Percentiles rank a stretch among this genome's conserved stretches.
These are phyloP conservation scores for Fraxinus pennsylvanica DNA, from an alignment of 257 asterid genomes.

Conservation along the genomic window DNA sequence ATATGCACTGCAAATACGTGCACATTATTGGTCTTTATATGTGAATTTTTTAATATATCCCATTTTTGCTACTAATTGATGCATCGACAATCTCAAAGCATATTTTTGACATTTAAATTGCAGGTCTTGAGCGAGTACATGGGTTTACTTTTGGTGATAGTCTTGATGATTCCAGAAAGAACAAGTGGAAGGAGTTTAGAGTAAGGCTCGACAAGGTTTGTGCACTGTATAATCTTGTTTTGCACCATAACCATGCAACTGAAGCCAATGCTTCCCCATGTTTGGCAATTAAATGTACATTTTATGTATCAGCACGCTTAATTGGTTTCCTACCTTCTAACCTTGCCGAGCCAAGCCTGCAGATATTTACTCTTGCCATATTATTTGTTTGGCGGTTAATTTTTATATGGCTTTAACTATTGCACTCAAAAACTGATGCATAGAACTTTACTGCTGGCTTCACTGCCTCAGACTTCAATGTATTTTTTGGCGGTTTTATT, in stretches of 20 bases:
- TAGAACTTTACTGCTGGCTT: neutral
- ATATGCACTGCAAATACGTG: neutral
- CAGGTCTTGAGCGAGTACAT: slow-evolving; percentile 83
- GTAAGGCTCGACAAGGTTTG: slow-evolving; percentile 68
- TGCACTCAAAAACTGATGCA: neutral
- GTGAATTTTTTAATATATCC: neutral
- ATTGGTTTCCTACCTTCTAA: neutral
- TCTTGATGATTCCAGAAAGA: slow-evolving; percentile 56
- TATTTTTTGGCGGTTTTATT: neutral
- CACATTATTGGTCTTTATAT: neutral
- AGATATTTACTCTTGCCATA: neutral
- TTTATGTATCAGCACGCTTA: neutral
- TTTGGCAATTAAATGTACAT: neutral
- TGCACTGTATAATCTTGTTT: neutral
- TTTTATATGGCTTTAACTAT: neutral
- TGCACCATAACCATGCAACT: neutral
- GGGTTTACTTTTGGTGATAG: slow-evolving; percentile 95
- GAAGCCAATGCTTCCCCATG: slow-evolving; percentile 5
- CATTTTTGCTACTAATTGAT: neutral
- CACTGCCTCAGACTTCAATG: neutral
- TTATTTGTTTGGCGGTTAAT: neutral
- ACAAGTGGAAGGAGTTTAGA: slow-evolving; percentile 80
- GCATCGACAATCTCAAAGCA: slow-evolving; percentile 9
- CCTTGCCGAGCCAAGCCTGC: neutral
- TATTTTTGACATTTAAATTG: slow-evolving; percentile 26